Percentiles rank a stretch among this genome's conserved stretches.
Evolutionary conservation across 345 rosid genomes (phyloP).

Genomic region (Syzygium oleosum): DNA sequence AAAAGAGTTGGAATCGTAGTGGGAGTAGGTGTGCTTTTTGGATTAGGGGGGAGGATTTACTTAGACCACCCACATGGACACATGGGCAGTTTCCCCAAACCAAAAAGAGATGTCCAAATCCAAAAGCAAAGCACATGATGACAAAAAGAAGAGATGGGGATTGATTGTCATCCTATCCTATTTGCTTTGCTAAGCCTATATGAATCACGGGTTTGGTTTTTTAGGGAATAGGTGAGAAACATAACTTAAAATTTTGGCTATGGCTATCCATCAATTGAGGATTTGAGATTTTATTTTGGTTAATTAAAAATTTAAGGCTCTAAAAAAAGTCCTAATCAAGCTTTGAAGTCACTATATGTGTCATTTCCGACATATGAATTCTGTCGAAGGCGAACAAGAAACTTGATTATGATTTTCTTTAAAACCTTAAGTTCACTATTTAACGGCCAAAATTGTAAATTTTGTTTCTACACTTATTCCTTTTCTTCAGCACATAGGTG

Average conservation of each 20-base stretch:
- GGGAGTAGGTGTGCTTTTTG: constrained; percentile 1
- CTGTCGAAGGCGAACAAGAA: background rate
- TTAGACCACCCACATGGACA: constrained; percentile 1
- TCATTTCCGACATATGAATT: background rate
- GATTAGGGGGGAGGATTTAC: background rate
- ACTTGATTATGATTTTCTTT: background rate
- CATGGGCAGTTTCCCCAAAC: background rate
- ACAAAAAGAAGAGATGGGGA: background rate
- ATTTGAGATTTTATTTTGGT: background rate
- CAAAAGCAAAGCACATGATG: background rate
- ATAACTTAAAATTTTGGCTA: background rate
- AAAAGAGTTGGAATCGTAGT: background rate
- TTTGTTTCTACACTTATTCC: background rate
- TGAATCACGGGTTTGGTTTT: background rate
- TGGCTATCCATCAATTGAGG: background rate
- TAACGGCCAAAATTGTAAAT: background rate
- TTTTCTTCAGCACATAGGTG: background rate
- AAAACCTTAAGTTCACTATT: background rate
- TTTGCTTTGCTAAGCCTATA: background rate
- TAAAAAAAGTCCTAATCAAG: background rate
- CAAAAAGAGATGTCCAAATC: background rate
- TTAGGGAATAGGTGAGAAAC: background rate
- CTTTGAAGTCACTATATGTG: background rate
- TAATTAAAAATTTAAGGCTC: background rate
- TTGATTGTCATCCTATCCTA: background rate